Percentiles rank a stretch among this genome's conserved stretches.
phyloP scores from a whole-genome alignment of 1,284 basidiomycete genomes.

The Thecaphora frezii region DNA sequence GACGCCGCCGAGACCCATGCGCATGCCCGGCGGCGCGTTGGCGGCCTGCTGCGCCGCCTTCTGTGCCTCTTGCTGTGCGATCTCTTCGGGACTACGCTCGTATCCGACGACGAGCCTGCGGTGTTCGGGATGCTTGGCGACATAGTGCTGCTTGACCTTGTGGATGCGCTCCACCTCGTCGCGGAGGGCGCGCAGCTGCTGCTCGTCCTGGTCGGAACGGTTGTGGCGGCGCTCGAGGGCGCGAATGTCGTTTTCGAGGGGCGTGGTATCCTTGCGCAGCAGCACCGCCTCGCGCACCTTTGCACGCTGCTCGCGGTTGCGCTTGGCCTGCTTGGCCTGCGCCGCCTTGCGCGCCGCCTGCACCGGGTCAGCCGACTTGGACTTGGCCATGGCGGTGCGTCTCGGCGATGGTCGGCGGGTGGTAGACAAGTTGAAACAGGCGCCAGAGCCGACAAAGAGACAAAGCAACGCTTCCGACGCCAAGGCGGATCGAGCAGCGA shows the following conservation, averaged over 20 bases:
- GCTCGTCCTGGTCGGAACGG: constrained; percentile 16
- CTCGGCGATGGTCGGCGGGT: background rate
- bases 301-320: constrained; percentile 53
- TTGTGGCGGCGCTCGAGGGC: constrained; percentile 19
- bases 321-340: constrained; percentile 31
- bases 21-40: constrained; percentile 72
- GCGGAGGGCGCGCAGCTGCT: constrained; percentile 31
- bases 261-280: constrained; percentile 21
- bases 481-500: too few relatives aligned
- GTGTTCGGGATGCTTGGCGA: constrained; percentile 85
- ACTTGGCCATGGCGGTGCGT: constrained; percentile 10
- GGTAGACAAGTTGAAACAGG: too few relatives aligned
- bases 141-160: constrained; percentile 61
- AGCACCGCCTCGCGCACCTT: constrained; percentile 43
- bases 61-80: constrained; percentile 8
- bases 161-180: constrained; percentile 32
- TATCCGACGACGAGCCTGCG: constrained; percentile 71
- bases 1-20: constrained; percentile 10
- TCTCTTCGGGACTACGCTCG: constrained; percentile 10
- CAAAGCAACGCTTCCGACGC: too few relatives aligned
- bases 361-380: constrained; percentile 50
- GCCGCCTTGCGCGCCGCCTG: constrained; percentile 59
- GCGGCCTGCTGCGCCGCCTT: constrained; percentile 64
- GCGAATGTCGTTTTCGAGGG: constrained; percentile 41
- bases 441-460: too few relatives aligned